These are phyloP conservation scores for Mucor saturninus DNA, from an alignment of 371 early-diverging fungal genomes.

Conservation along the genomic window DNA sequence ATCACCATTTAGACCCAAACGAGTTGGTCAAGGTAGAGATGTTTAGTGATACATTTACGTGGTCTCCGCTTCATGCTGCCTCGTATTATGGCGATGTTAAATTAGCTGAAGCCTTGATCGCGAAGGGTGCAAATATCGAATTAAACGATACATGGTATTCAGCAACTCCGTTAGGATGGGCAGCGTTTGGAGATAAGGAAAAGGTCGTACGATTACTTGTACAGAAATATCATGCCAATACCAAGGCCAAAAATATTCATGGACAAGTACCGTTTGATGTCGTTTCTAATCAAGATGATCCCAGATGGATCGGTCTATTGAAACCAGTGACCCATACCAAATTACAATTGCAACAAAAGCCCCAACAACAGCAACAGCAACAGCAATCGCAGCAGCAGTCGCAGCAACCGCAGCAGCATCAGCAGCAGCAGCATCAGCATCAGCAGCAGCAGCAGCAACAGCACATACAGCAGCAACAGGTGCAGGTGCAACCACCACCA, in stretches of 20 bases:
- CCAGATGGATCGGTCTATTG: conserved; percentile 62
- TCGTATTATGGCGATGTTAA: conserved; percentile 79
- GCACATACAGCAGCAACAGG: background rate
- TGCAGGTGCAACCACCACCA: conserved; percentile 1
- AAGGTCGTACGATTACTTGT: conserved; percentile 63
- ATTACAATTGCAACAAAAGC: conserved; percentile 10
- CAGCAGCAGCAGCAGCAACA: background rate
- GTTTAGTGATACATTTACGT: conserved; percentile 76
- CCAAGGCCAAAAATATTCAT: conserved; percentile 65
- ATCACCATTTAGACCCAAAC: conserved; percentile 54
- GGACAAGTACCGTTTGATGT: conserved; percentile 79
- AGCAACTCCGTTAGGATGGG: conserved; percentile 91
- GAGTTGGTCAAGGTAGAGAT: conserved; percentile 59
- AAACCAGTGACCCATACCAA: conserved; percentile 6
- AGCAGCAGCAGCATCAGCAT: background rate
- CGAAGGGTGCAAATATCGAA: conserved; percentile 81
- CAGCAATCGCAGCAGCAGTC: conserved; percentile 4
- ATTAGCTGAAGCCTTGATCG: conserved; percentile 68
- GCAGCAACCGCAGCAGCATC: background rate
- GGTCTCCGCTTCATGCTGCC: conserved; percentile 91
- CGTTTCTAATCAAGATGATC: conserved; percentile 65
- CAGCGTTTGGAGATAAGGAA: conserved; percentile 76
- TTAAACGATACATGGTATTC: conserved; percentile 85
- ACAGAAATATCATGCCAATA: conserved; percentile 68
- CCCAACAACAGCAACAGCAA: conserved; percentile 6